These are phyloP conservation scores for Cyberlindnera amylophila DNA, from an alignment of 805 yeast genomes.

Conservation along the genomic window DNA sequence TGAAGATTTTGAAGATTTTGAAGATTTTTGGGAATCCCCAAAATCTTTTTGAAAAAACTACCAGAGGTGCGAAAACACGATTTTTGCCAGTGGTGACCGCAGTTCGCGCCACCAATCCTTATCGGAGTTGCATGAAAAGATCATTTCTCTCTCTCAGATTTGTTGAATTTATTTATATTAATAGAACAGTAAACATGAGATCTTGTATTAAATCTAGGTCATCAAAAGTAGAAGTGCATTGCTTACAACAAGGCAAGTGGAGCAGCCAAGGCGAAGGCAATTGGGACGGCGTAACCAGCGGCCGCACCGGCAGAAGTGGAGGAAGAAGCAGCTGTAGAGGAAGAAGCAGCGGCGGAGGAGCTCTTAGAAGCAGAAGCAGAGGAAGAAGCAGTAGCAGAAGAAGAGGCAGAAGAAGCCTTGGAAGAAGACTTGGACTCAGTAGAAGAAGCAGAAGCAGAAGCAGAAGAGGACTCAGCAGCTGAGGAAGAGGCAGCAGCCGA, in stretches of 20 bases:
- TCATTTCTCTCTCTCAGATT: too few species aligned
- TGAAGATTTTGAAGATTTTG: too few species aligned
- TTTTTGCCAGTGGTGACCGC: too few species aligned
- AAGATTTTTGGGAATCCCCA: too few species aligned
- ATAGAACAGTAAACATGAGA: too few species aligned
- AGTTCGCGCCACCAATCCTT: too few species aligned
- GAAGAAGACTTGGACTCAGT: slow-evolving; percentile 2
- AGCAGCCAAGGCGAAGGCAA: slow-evolving; percentile 16
- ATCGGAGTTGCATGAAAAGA: too few species aligned
- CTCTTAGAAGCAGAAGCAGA: slow-evolving; percentile 4
- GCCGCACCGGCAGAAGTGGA: slow-evolving; percentile 8
- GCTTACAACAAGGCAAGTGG: slow-evolving; percentile 19
- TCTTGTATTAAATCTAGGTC: not conserved
- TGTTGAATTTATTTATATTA: too few species aligned
- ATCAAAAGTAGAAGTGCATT: not conserved
- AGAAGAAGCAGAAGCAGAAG: slow-evolving; percentile 4
- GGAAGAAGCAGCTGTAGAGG: slow-evolving; percentile 2
- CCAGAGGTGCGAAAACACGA: too few species aligned
- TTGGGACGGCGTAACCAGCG: slow-evolving; percentile 17
- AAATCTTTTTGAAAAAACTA: too few species aligned
- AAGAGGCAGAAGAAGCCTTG: not conserved
- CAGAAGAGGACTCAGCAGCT: slow-evolving; percentile 6
- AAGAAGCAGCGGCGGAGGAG: slow-evolving; percentile 8
- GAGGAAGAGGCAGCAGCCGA: slow-evolving; percentile 11
- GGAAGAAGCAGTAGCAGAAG: not conserved